Evolutionary conservation across 768 basidiomycete genomes (phyloP).

Genomic region (Naganishia randhawae): DNA sequence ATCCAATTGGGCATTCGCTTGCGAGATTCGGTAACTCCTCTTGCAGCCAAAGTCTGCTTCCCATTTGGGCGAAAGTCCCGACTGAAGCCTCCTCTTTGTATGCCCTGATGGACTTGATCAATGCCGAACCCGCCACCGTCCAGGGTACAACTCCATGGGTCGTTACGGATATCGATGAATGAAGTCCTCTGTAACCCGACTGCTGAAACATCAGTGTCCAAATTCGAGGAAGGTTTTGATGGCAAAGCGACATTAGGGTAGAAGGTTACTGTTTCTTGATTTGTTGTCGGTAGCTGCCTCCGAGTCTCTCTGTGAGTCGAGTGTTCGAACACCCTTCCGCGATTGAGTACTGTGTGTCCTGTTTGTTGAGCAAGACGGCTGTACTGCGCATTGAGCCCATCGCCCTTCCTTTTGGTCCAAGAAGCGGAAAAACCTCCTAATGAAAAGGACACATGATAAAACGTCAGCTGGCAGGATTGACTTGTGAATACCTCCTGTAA

Average conservation of each 20-base stretch:
- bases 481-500: neutral
- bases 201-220: neutral
- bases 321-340: neutral
- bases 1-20: neutral
- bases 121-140: neutral
- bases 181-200: neutral
- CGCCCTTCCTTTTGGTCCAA: neutral
- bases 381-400: neutral
- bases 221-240: neutral
- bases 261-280: neutral
- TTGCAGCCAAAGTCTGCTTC: neutral
- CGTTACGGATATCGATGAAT: neutral
- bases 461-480: neutral
- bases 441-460: neutral
- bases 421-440: neutral
- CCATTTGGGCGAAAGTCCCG: neutral
- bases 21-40: neutral
- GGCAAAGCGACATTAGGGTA: neutral
- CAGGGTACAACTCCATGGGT: neutral
- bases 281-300: neutral
- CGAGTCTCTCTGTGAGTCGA: neutral
- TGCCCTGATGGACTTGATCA: neutral
- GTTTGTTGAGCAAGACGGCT: slow-evolving; percentile 3
- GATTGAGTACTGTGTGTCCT: neutral
- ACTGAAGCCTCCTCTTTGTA: neutral